Base-by-base conservation (phyloP, 2,329 filamentous ascomycete species). In the Diaporthe eres region DNA sequence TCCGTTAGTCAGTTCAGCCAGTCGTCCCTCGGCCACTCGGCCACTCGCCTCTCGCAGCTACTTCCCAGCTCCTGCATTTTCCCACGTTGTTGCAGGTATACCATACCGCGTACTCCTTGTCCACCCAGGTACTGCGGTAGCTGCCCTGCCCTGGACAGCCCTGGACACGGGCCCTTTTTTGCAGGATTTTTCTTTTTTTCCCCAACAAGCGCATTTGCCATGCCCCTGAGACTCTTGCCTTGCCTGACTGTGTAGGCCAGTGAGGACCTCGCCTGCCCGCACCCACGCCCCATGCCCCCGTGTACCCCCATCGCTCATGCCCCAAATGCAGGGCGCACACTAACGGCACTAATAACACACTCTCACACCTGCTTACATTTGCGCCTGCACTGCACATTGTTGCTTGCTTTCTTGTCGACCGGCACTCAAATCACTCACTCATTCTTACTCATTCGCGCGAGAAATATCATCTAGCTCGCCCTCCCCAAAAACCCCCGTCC, bases 161-260 rank as follows among this genome's bases (percentile, higher is more conserved):
- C 34, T 60, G 31, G 25, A 68, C 65, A 53, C 47, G 65, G 65
- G 65, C 65, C 65, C 31, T 68, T 68, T 68, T 68, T n/a, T 39
- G 49, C 47, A 70, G 37, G 65, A 70, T 42, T 70, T 61, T 70
- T 70, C 47, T 53, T 53, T 39, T 22, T 55, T 42, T 25, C 49
- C 49, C 49, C 65, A 70, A 70, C 65, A 70, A 70, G 65, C 65
- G 65, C 65, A 70, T 15, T 70, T 70, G 65, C 47, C 65, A 53
- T 68, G 47, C 65, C 65, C 65, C 65, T 49, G 42, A 53, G 47
- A 37, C 47, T 15, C 28, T 28, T 15, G 53, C 25, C 4, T 39
- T 28, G 25, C 8, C 28, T 39, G 34, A 61, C 34, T 61, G 22
- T n/a, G 57, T 55, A 55, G 44, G 22, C 25, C 25, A 39, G 37